Percentiles rank a stretch among this genome's conserved stretches.
Conservation (phyloP, 192 early-diverging fungal genomes). For the Chytriomyces sp. region DNA sequence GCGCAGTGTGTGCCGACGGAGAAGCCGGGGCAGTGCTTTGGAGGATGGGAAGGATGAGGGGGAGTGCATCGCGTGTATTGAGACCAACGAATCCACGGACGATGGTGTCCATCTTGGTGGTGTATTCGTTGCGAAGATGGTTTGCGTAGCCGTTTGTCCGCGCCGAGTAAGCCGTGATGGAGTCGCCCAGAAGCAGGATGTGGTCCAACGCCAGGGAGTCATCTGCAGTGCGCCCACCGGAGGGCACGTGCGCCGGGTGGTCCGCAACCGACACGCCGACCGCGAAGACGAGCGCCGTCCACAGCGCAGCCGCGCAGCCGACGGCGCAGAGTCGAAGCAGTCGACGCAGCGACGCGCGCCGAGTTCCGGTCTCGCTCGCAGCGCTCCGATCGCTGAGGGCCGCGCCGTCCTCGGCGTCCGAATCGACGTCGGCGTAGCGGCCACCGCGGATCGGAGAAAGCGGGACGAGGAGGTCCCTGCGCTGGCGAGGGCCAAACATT, state of each 20-base stretch:
- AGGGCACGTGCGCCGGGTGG: not conserved
- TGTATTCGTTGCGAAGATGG: not conserved
- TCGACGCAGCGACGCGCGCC: too few relatives aligned
- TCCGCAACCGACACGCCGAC: not conserved
- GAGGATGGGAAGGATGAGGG: not conserved
- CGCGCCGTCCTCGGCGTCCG: too few relatives aligned
- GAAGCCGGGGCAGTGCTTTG: not conserved
- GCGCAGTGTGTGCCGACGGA: not conserved
- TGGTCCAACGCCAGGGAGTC: not conserved
- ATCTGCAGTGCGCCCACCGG: not conserved
- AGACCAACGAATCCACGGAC: not conserved
- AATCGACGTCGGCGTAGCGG: too few relatives aligned
- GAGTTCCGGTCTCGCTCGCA: too few relatives aligned
- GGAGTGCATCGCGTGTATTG: conserved; percentile 6
- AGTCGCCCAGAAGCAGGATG: not conserved
- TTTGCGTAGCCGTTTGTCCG: not conserved
- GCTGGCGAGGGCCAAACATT: too few relatives aligned
- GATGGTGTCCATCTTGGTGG: not conserved
- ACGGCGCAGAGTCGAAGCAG: too few relatives aligned
- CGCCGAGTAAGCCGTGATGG: not conserved
- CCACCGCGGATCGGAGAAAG: too few relatives aligned
- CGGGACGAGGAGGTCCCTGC: too few relatives aligned
- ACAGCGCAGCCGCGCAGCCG: too few relatives aligned
- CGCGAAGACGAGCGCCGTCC: not conserved
- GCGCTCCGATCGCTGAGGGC: too few relatives aligned